Base-by-base conservation (phyloP, 257 asterid genomes). In the Scutellaria barbata region DNA sequence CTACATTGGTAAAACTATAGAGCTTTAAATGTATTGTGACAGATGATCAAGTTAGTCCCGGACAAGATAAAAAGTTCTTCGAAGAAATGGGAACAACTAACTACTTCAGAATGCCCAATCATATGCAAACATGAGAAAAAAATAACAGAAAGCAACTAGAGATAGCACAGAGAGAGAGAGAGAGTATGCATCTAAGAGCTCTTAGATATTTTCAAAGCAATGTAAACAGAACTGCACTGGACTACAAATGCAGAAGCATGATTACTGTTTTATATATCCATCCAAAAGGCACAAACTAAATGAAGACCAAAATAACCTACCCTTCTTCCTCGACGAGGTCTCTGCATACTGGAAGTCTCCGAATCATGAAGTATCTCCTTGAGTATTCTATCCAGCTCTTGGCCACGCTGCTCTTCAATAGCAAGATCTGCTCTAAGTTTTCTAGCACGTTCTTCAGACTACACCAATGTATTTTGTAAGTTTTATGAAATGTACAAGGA, bases 361-460 rank as follows among this genome's bases (percentile, higher is more conserved):
- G 90, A 78, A 68, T 81, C 86, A 58, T 87, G 87, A 76, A 84
- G 79, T 60, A 89, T 83, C 77, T 90, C 96, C 85, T 85, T 80
- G 50, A 92, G 89, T 67, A 90, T 82, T 82, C 89, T 88, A 79
- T 81, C 85, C 72, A 92, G 80, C 81, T 90, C 97, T 77, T 78
- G 85, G 45, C 90, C 91, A 69, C 85, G 92, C 17, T 85, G 91
- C 83, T 90, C 96, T 81, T 92, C 98, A 68, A 79, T 59, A 68
- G 93, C 92, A 70, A 92, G 90, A 83, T 92, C 97, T 50, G 87
- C 87, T 74, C 90, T 71, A 70, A 92, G 95, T 85, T 85, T 83
- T 80, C 93, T 86, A 45, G 93, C 90, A 75, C 97, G 87, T 72
- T 88, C 96, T 90, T 87, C 92, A 48, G 96, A 88, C 97, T 92